Evolutionary conservation across 805 yeast species (phyloP), one percentile per base, ranked within the genome.

Genomic region (Lachancea nothofagi): DNA sequence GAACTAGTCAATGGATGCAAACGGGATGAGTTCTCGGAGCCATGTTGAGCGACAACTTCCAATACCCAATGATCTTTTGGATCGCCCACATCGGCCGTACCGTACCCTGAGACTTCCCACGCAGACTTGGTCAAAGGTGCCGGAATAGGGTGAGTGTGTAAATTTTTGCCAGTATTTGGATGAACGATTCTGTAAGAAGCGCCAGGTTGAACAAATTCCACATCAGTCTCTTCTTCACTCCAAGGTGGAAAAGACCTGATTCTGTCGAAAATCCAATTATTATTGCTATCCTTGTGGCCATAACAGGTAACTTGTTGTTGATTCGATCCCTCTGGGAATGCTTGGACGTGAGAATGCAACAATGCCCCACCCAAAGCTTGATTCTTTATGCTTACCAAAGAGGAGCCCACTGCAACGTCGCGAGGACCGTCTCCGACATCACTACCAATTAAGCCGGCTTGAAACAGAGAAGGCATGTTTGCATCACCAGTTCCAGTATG

Each of bases 241-340:
- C 56, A 62, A 8, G 44, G 19, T 10, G 53, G 55, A 13, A 51
- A 42, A 6, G 65, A 72, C 59, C 83, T 70, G 21, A 70, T 72
- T 54, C 80, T 72, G 50, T 82, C 81, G 50, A 87, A 68, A 21
- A 72, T 54, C 83, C 96, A 89, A 40, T 83, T 77, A 60, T 90
- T 93, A 64, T 93, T 90, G 38, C 71, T 65, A 61, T 93, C 97
- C 58, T 86, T 86, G 62, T 79, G 87, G 14, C 89, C 85, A 61
- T 93, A 93, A 5, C 93, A 85, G 20, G 98, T 93, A 36, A 93
- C 72, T 64, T 93, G 99, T 62, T 89, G 97, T 65, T 93, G 97
- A 46, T 75, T 73, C 2, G 96, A 85, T 3, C 97, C 97, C 48
- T 78, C 87, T 12, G 98, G 98, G 59, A 80, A 93, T 9, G 72